These are phyloP conservation scores for Chiua virens DNA, from an alignment of 768 basidiomycete species.

Conservation along the genomic window DNA sequence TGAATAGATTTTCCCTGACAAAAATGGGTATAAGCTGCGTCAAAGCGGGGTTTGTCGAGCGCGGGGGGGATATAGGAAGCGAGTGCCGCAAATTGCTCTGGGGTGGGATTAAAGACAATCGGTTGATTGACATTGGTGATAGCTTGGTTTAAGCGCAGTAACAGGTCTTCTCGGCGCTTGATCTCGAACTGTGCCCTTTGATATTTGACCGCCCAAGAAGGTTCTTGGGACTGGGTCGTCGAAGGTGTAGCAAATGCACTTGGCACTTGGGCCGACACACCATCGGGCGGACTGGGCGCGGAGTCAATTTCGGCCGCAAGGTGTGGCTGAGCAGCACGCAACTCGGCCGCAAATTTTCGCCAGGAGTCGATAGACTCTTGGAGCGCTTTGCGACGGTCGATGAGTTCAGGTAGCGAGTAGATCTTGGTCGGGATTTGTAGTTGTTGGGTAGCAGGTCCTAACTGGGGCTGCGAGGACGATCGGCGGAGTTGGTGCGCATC, in stretches of 20 bases:
- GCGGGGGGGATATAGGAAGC: conserved; percentile 29
- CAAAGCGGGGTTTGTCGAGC: conserved; percentile 30
- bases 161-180: conserved; percentile 30
- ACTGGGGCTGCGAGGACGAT: conserved; percentile 29
- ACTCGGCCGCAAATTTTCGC: conserved; percentile 17
- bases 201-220: conserved; percentile 21
- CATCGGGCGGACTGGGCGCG: background rate
- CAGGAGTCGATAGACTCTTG: conserved; percentile 30
- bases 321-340: conserved; percentile 15
- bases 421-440: conserved; percentile 18
- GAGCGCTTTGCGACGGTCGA: conserved; percentile 21
- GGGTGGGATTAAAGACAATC: conserved; percentile 13
- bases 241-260: background rate
- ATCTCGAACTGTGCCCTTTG: conserved; percentile 30
- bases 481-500: conserved; percentile 25
- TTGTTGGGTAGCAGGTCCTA: conserved; percentile 16
- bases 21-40: conserved; percentile 27
- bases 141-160: conserved; percentile 28
- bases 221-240: conserved; percentile 10
- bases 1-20: conserved; percentile 27
- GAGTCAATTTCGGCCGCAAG: conserved; percentile 8
- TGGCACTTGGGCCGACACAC: background rate
- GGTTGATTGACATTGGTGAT: conserved; percentile 22
- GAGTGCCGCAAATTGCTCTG: conserved; percentile 27
- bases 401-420: conserved; percentile 27